A percentile compares a stretch with the other conserved stretches of the same genome.
phyloP scores from a whole-genome alignment of 2,329 filamentous ascomycete genomes.

The Purpureocillium takamizusanense region DNA sequence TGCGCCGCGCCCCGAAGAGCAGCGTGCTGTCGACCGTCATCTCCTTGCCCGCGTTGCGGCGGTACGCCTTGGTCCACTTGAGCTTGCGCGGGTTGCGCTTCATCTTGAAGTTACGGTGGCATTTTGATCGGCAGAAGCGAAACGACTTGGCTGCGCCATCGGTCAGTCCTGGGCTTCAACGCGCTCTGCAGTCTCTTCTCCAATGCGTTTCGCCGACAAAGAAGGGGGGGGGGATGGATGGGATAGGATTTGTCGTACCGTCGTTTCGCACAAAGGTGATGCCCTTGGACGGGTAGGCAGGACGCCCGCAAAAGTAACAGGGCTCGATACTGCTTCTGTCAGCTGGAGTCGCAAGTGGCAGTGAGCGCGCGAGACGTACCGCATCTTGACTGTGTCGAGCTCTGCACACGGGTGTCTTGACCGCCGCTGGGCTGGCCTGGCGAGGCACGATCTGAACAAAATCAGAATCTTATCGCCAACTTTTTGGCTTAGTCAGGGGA shows the following conservation, averaged over 20 bases:
- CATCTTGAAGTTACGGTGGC: conserved; percentile 79
- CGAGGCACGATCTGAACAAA: not conserved
- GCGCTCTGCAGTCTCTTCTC: too few relatives aligned
- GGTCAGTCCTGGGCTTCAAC: too few relatives aligned
- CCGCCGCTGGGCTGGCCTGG: too few relatives aligned
- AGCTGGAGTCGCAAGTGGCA: too few relatives aligned
- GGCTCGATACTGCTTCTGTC: conserved; percentile 28
- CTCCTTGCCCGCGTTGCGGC: conserved; percentile 68
- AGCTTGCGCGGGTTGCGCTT: conserved; percentile 96
- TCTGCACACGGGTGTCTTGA: too few relatives aligned
- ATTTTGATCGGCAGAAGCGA: conserved; percentile 52
- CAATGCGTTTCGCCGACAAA: too few relatives aligned
- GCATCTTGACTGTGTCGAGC: conserved; percentile 3
- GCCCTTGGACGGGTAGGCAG: conserved; percentile 46
- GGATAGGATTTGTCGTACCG: conserved; percentile 18
- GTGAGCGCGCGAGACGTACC: not conserved
- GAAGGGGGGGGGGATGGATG: not conserved
- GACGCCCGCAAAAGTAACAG: conserved; percentile 37
- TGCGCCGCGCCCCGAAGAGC: conserved; percentile 84
- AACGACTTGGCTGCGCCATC: conserved; percentile 34
- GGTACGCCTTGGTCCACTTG: conserved; percentile 94
- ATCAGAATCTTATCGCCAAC: conserved; percentile 4
- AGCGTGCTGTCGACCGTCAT: conserved; percentile 93
- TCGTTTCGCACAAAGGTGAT: conserved; percentile 44
- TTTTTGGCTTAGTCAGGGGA: conserved; percentile 5